These are phyloP conservation scores for Talaromyces borbonicus DNA, from an alignment of 495 filamentous ascomycete genomes.

Conservation along the genomic window DNA sequence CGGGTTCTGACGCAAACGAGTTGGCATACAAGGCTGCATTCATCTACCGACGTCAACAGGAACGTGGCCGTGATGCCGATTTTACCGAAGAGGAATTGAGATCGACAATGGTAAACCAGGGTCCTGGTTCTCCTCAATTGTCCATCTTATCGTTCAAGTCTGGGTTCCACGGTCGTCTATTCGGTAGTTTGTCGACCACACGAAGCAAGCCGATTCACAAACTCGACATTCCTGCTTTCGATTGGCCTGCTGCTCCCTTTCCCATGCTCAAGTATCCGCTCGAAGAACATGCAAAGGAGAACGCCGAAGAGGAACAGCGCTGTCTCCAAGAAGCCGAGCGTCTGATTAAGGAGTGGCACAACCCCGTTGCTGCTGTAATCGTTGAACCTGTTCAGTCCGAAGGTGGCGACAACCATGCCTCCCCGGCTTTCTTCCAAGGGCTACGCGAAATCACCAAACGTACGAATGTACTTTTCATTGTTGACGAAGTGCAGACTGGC, in stretches of 20 bases:
- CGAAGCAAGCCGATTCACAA: conserved; percentile 97
- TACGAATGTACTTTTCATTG: conserved; percentile 83
- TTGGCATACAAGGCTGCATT: conserved; percentile 99
- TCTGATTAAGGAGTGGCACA: conserved; percentile 71
- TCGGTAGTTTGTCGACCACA: conserved; percentile 85
- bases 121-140: conserved; percentile 71
- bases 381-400: conserved; percentile 97
- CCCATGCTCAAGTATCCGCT: conserved; percentile 85
- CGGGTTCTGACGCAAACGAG: conserved; percentile 96
- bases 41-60: conserved; percentile 86
- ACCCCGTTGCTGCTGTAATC: conserved; percentile 81
- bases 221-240: conserved; percentile 94
- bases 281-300: conserved; percentile 71
- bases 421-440: conserved; percentile 81
- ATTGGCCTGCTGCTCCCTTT: conserved; percentile 97
- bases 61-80: conserved; percentile 71
- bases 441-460: conserved; percentile 79
- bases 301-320: conserved; percentile 70
- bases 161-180: conserved; percentile 92
- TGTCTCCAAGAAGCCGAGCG: conserved; percentile 85
- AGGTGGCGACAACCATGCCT: conserved; percentile 97
- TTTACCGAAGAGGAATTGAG: conserved; percentile 76
- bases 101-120: conserved; percentile 75
- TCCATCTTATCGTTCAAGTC: conserved; percentile 91
- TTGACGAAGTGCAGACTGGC: conserved; percentile 97